Evolutionary conservation across 192 early-diverging fungal species (phyloP), one percentile per base, ranked within the genome.

Genomic region (Backusella tarrabulga): DNA sequence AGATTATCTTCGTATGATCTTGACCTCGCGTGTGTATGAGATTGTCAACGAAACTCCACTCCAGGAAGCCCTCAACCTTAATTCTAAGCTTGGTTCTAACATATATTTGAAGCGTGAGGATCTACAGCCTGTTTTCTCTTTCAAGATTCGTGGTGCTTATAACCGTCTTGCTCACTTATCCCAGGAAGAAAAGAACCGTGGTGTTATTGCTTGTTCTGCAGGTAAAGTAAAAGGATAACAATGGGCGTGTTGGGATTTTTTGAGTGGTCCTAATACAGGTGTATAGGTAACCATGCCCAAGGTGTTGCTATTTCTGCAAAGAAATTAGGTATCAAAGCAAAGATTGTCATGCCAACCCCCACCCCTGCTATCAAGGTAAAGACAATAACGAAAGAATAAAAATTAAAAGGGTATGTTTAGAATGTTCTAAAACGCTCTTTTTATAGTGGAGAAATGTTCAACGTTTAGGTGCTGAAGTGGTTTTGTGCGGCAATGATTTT

Each of bases 71-170:
- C 78, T 86, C 71, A 97, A 97, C 76, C 87, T 99, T 73, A 95
- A 94, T 12, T 60, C 84, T 15, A 89, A 92, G n/a, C 69, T 88
- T 52, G 75, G 83, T 1, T 94, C 94, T 84, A 86, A 84, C 19
- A 87, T 99, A 67, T 90, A 86, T 21, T 77, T 99, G 42, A 99
- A 99, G 83, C 92, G 98, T 54, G 98, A 99, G 78, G 98, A 99
- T 84, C 87, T 98, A 69, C 97, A 98, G 75, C 92, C 95, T 15
- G 97, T 98, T 29, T 99, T 99, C 76, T 96, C 94, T 14, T 99
- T 99, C 91, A 99, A 99, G 89, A 92, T 97, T 77, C 91, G 98
- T 29, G 98, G 98, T 19, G 98, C 98, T 3, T 96, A 97, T 88
- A 98, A 99, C 83, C 90, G 90, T 75, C 92, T 99, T 81, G 88